Evolutionary conservation across 163 green algal species (phyloP).

Genomic region (Scenedesmus sp.): DNA sequence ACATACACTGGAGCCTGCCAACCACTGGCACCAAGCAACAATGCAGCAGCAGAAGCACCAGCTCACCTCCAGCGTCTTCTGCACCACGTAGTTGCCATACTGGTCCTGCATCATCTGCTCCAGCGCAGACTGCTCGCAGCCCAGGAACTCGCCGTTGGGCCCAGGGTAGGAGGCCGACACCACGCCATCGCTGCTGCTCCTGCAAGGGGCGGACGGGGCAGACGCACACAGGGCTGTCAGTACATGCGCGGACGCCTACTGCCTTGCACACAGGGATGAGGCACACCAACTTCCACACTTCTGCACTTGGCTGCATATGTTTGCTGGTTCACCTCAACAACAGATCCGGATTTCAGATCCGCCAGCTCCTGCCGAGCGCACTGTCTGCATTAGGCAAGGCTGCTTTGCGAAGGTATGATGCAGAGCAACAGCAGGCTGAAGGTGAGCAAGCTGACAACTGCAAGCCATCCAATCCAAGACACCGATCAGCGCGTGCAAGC

Average conservation of each 20-base stretch:
- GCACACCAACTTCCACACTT: too few species aligned
- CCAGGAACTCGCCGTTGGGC: background rate
- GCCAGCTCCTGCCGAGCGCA: too few species aligned
- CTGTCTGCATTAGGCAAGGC: too few species aligned
- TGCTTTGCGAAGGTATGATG: too few species aligned
- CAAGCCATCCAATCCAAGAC: background rate
- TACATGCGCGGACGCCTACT: too few species aligned
- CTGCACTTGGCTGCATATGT: too few species aligned
- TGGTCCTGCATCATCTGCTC: conserved; percentile 92
- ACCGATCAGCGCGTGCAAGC: too few species aligned
- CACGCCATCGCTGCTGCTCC: background rate
- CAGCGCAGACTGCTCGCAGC: conserved; percentile 56
- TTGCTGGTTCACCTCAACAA: too few species aligned
- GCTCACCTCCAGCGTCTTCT: conserved; percentile 80
- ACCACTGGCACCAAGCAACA: background rate
- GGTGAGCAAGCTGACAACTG: background rate
- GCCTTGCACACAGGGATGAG: too few species aligned
- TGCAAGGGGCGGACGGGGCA: background rate
- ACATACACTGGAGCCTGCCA: background rate
- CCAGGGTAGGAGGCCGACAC: background rate
- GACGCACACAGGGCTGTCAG: background rate
- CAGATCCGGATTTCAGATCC: too few species aligned
- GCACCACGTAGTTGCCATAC: conserved; percentile 97
- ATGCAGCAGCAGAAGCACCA: background rate
- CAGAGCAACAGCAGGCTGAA: too few species aligned